Conservation (phyloP, 768 basidiomycete species). For the Boletus rufocinnamomeus region DNA sequence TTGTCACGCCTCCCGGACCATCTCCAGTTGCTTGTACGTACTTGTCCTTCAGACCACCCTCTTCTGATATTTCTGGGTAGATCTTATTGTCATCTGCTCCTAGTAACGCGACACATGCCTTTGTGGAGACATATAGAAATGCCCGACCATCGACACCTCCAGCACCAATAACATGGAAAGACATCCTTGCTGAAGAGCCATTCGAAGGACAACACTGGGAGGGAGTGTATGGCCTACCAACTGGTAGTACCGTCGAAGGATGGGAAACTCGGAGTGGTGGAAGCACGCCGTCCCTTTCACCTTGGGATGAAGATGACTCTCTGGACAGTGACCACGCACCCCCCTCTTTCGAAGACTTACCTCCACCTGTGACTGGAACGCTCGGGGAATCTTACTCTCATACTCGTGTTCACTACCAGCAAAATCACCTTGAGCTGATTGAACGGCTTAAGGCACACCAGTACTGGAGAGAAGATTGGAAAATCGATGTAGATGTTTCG, state of each 20-base stretch:
- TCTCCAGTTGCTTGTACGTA: conserved; percentile 67
- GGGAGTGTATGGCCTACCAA: conserved; percentile 59
- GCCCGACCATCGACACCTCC: conserved; percentile 28
- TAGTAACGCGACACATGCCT: conserved; percentile 45
- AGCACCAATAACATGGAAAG: conserved; percentile 64
- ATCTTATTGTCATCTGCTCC: conserved; percentile 59
- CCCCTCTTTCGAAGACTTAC: conserved; percentile 16
- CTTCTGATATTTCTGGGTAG: conserved; percentile 37
- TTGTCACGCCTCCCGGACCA: conserved; percentile 66
- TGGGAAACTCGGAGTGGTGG: conserved; percentile 51
- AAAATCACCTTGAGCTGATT: conserved; percentile 49
- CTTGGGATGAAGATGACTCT: conserved; percentile 56
- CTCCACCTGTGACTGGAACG: conserved; percentile 5
- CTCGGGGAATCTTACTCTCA: neutral
- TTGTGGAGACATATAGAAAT: conserved; percentile 57
- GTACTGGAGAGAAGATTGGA: conserved; percentile 76
- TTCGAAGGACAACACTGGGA: conserved; percentile 89
- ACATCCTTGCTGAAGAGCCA: conserved; percentile 81
- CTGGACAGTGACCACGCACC: conserved; percentile 20
- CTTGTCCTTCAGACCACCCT: neutral
- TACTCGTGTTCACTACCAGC: conserved; percentile 4
- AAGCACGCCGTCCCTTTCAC: conserved; percentile 69
- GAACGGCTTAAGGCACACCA: conserved; percentile 64
- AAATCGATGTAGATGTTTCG: conserved; percentile 43
- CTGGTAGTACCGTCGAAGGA: conserved; percentile 47